These are phyloP conservation scores for Aphanomyces astaci DNA, from an alignment of 352 stramenopile genomes.

Conservation along the genomic window DNA sequence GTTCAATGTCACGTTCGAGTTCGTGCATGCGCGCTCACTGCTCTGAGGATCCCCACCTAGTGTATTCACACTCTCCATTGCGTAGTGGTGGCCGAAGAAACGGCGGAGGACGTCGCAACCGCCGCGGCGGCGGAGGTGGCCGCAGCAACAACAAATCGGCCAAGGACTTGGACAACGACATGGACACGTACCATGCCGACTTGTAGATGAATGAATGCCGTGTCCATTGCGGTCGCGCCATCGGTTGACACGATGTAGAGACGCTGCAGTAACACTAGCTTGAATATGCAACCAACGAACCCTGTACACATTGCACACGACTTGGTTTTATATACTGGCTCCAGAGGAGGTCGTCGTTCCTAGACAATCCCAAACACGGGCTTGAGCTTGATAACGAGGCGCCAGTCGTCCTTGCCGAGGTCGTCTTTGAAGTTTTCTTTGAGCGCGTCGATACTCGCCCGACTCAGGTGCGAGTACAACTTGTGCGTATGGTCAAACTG, in stretches of 20 bases:
- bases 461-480: slow-evolving; percentile 78
- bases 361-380: slow-evolving; percentile 98
- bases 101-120: slow-evolving; percentile 28
- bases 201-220: too few species aligned
- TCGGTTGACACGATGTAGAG: too few species aligned
- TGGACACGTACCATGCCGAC: slow-evolving; percentile 63
- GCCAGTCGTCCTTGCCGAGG: slow-evolving; percentile 97
- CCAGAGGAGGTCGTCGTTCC: too few species aligned
- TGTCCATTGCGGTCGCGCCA: too few species aligned
- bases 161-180: slow-evolving; percentile 75
- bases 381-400: slow-evolving; percentile 98
- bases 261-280: too few species aligned
- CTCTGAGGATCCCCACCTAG: background rate
- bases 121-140: slow-evolving; percentile 37
- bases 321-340: slow-evolving; percentile 10
- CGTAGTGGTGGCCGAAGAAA: slow-evolving; percentile 36
- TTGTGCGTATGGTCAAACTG: slow-evolving; percentile 94
- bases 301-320: too few species aligned
- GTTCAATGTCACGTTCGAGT: slow-evolving; percentile 78
- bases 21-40: slow-evolving; percentile 14
- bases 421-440: slow-evolving; percentile 99
- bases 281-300: too few species aligned
- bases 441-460: slow-evolving; percentile 95
- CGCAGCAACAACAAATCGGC: slow-evolving; percentile 34
- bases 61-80: background rate